phyloP scores from a whole-genome alignment of 495 filamentous ascomycete species.

The Cercophora samala region DNA sequence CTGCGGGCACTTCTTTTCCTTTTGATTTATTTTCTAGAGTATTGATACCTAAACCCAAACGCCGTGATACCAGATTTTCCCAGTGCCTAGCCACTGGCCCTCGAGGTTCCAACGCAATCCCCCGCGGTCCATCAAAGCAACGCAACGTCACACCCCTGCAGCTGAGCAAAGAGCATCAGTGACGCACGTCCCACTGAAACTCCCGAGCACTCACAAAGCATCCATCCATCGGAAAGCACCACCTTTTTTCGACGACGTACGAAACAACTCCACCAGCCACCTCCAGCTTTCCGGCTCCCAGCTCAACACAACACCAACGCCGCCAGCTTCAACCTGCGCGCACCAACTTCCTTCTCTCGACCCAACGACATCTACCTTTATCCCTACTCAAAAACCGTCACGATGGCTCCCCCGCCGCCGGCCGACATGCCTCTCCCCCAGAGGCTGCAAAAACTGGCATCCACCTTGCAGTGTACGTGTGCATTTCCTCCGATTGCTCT shows the following conservation, averaged over 20 bases:
- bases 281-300: constrained; percentile 16
- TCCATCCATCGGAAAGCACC: constrained; percentile 12
- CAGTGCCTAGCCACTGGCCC: not conserved
- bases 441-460: constrained; percentile 69
- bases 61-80: not conserved
- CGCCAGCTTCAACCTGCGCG: constrained; percentile 1
- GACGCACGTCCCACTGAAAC: constrained; percentile 35
- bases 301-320: constrained; percentile 12
- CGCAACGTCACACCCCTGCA: constrained; percentile 18
- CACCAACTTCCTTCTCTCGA: not conserved
- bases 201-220: constrained; percentile 7
- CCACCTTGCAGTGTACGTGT: constrained; percentile 82
- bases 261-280: constrained; percentile 26
- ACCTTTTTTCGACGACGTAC: constrained; percentile 18
- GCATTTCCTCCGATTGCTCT: constrained; percentile 6
- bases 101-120: not conserved
- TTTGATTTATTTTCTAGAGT: not conserved
- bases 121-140: constrained; percentile 7
- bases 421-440: constrained; percentile 66
- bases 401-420: constrained; percentile 79
- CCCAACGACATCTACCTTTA: not conserved
- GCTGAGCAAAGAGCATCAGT: constrained; percentile 9
- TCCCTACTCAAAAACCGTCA: constrained; percentile 6
- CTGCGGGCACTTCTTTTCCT: not conserved
- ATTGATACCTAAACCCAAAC: not conserved